phyloP scores from a whole-genome alignment of 768 basidiomycete genomes.

The Pisolithus tinctorius region DNA sequence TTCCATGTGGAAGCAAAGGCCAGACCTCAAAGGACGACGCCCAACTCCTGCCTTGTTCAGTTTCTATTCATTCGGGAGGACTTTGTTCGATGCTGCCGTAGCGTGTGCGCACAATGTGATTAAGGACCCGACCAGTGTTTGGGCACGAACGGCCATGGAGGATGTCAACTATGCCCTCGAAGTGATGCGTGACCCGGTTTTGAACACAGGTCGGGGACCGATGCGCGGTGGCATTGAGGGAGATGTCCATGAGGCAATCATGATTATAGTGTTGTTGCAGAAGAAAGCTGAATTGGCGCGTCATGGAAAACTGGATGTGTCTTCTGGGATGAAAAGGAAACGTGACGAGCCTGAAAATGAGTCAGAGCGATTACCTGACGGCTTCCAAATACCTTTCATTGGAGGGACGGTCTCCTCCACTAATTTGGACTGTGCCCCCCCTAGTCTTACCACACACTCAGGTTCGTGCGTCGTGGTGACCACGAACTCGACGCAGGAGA shows the following conservation, averaged over 20 bases:
- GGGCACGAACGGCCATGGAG: slow-evolving; percentile 41
- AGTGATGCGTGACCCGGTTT: slow-evolving; percentile 32
- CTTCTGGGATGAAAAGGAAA: slow-evolving; percentile 38
- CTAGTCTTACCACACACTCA: slow-evolving; percentile 1
- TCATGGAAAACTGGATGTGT: slow-evolving; percentile 7
- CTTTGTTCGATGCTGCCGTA: slow-evolving; percentile 61
- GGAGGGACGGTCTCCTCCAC: slow-evolving; percentile 25
- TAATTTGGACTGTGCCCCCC: not conserved
- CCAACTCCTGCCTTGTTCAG: slow-evolving; percentile 42
- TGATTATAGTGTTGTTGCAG: slow-evolving; percentile 33
- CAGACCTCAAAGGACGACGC: slow-evolving; percentile 25
- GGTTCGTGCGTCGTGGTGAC: not conserved
- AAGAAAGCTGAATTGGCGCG: slow-evolving; percentile 34
- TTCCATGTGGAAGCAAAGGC: slow-evolving; percentile 31
- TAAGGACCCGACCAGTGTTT: slow-evolving; percentile 41
- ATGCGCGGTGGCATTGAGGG: slow-evolving; percentile 29
- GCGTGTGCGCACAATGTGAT: slow-evolving; percentile 59
- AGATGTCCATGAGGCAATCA: slow-evolving; percentile 30
- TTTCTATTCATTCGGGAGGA: slow-evolving; percentile 53
- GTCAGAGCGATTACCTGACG: slow-evolving; percentile 19
- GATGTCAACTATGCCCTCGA: slow-evolving; percentile 39
- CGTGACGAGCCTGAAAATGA: slow-evolving; percentile 34
- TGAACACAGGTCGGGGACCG: slow-evolving; percentile 26
- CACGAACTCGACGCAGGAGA: not conserved
- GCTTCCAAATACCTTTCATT: slow-evolving; percentile 40